Evolutionary conservation across 306 rosid genomes (phyloP), one percentile per base, ranked within the genome.

Genomic region (Trichosanthes cucumerina): DNA sequence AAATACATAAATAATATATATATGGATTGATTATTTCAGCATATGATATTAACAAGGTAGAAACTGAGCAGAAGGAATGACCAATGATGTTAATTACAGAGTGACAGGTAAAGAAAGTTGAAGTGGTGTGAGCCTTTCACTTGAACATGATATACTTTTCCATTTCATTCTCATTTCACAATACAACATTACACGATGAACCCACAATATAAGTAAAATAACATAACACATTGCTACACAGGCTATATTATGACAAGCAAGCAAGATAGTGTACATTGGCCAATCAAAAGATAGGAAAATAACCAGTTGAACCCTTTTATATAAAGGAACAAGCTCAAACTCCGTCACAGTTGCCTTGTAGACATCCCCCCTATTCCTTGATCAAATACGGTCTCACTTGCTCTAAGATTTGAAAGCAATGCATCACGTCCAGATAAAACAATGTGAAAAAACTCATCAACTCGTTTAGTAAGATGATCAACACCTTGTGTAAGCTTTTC

Each of bases 361-460:
- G 64, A 39, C 81, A 78, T 84, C 62, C 71, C 78, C 68, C 9
- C 76, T 23, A 72, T 54, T 21, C n/a, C 80, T 9, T 39, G 70
- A 63, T 78, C 88, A 71, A 50, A 73, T 73, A 72, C 77, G 21
- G 82, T 72, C 69, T 83, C 91, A 68, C 83, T 86, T 7, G 85
- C 82, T 81, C 96, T 91, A 56, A 91, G 44, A 63, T 83, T 82
- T 1, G 86, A 84, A 18, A 93, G 89, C 88, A 91, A 81, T 3
- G 91, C 82, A 34, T 93, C 96, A 2, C 98, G 97, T 19, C 98
- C 90, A 1, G 78, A 49, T 83, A 93, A 54, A 43, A 93, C 87
- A 62, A 83, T 79, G 12, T 87, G 80, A 73, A 93, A 93, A 82
- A 91, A 91, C 0, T 85, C 81, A 80, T 91, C 91, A 23, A 93